Conservation (phyloP, 495 filamentous ascomycete species). For the Penicillium arizonense region DNA sequence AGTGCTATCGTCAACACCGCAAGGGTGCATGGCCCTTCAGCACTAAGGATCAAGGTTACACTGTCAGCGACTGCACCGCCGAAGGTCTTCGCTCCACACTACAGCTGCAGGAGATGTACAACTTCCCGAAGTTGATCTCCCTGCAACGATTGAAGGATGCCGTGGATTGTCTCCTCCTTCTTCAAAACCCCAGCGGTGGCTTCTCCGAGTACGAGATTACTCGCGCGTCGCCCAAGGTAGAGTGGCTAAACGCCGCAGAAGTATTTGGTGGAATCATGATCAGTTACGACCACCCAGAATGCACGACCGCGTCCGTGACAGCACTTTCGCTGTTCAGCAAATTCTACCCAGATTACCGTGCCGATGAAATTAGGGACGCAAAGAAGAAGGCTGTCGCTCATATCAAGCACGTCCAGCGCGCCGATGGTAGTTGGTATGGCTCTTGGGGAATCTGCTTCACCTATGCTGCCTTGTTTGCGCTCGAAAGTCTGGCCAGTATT, state of each 20-base stretch:
- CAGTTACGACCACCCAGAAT: conserved; percentile 96
- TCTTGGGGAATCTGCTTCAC: conserved; percentile 98
- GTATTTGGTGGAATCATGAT: conserved; percentile 98
- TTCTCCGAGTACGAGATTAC: conserved; percentile 88
- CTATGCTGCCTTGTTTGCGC: conserved; percentile 92
- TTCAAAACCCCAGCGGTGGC: conserved; percentile 87
- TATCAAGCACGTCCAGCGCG: conserved; percentile 76
- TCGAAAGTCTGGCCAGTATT: conserved; percentile 77
- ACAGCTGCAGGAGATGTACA: conserved; percentile 74
- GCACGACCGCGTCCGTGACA: conserved; percentile 93
- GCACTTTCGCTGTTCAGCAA: conserved; percentile 79
- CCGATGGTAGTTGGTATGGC: conserved; percentile 92
- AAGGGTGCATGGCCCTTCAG: conserved; percentile 97
- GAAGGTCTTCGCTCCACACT: conserved; percentile 88
- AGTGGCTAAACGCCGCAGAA: conserved; percentile 90
- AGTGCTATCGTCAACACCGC: conserved; percentile 86
- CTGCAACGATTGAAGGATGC: conserved; percentile 77
- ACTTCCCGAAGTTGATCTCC: conserved; percentile 73
- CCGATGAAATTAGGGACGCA: conserved; percentile 69
- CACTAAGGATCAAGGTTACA: conserved; percentile 88
- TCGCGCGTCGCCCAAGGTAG: conserved; percentile 72
- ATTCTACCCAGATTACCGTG: conserved; percentile 76
- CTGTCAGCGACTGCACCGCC: conserved; percentile 89
- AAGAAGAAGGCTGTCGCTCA: conserved; percentile 70
- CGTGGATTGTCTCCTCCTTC: conserved; percentile 84